Conservation (phyloP, 768 basidiomycete genomes). For the Leccinellum luteum region DNA sequence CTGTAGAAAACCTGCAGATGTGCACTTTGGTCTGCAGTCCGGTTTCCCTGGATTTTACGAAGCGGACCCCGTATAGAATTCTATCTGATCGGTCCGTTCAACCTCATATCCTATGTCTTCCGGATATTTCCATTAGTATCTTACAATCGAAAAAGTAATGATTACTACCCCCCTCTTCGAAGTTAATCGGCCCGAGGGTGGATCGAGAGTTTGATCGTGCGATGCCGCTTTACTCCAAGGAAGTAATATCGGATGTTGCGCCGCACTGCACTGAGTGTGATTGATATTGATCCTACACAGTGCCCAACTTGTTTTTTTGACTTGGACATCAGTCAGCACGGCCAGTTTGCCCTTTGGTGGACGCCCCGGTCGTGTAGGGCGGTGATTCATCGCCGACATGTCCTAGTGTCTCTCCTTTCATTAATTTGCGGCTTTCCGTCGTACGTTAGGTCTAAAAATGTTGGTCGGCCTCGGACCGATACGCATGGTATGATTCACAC, state of each 20-base stretch:
- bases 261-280: not conserved
- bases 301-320: not conserved
- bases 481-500: too few species aligned
- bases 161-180: not conserved
- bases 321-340: not conserved
- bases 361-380: too few species aligned
- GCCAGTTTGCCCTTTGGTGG: not conserved
- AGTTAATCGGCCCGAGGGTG: not conserved
- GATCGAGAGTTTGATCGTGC: not conserved
- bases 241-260: not conserved
- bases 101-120: not conserved
- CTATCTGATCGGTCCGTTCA: not conserved
- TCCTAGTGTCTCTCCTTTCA: not conserved
- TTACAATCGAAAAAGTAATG: not conserved
- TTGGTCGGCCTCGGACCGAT: not conserved
- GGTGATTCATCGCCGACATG: not conserved
- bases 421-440: not conserved
- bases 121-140: not conserved
- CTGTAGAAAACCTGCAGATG: not conserved
- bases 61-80: not conserved
- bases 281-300: not conserved
- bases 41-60: not conserved
- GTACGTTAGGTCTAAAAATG: constrained; percentile 2
- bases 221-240: not conserved
- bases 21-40: not conserved